Base-by-base conservation (phyloP, 75 land plant species). In the Pseudotsuga menziesii region DNA sequence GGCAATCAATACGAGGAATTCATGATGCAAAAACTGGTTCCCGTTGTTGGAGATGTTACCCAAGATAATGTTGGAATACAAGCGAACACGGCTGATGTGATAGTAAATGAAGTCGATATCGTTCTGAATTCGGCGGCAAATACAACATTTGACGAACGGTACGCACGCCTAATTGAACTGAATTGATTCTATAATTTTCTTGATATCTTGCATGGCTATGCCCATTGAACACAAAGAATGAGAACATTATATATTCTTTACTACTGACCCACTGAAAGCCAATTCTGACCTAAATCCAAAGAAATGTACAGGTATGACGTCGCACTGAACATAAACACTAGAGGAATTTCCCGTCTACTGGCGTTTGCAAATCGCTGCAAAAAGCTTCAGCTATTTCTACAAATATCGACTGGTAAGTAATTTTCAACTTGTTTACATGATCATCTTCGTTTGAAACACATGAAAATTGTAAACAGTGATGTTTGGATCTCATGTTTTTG, bases 111-210 rank as follows among this genome's bases (percentile, higher is more conserved):
- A 52, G 88, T 96, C 5, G 97, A 96, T 63, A 76, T 93, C 11
- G 85, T 96, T 52, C 78, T 96, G 16, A 93, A 96, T 44, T 91
- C 97, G 26, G 98, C 97, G n/a, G 98, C 98, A 62, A 93, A 89
- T 69, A 96, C 98, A 12, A 93, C 90, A n/a, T 96, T 96, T 41
- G 90, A 91, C 76, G 98, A 93, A 77, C 90, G 98, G 98, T 93
- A 79, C 59, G 19, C 16, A 62, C 27, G 17, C 73, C 32, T 35
- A 36, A 77, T 77, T 35, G 17, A 19, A 13, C 1, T 27, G 0
- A n/a, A n/a, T n/a, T n/a, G n/a, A n/a, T n/a, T n/a, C n/a, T 39
- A 76, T 19, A 13, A 11, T 15, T 58, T 15, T 19, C 4, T 44
- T 44, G 8, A 44, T 44, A 44, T 44, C 8, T 44, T 44, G 52